phyloP scores from a whole-genome alignment of 2,329 filamentous ascomycete genomes.

The Cercospora beticola region DNA sequence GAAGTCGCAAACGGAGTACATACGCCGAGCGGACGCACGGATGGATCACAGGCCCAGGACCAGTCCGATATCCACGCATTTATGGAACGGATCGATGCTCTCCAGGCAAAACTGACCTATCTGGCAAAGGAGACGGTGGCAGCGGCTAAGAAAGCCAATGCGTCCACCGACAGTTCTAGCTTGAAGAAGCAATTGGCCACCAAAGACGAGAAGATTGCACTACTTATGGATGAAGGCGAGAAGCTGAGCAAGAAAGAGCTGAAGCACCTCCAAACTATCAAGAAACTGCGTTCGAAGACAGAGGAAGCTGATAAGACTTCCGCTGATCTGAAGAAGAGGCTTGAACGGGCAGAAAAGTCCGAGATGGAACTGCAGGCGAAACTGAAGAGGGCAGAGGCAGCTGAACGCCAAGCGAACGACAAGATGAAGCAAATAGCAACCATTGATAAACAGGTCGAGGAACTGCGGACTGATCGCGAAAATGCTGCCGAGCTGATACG shows the following conservation, averaged over 20 bases:
- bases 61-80: conserved; percentile 82
- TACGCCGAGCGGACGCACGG: conserved; percentile 31
- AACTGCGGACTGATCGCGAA: conserved; percentile 36
- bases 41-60: conserved; percentile 51
- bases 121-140: conserved; percentile 77
- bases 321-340: conserved; percentile 56
- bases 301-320: conserved; percentile 54
- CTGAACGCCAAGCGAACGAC: conserved; percentile 58
- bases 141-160: conserved; percentile 67
- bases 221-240: conserved; percentile 89
- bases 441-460: conserved; percentile 49
- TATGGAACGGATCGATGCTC: conserved; percentile 83
- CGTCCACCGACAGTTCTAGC: conserved; percentile 63
- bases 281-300: conserved; percentile 64
- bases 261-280: conserved; percentile 78
- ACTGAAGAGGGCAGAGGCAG: conserved; percentile 59
- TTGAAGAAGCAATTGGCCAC: conserved; percentile 78
- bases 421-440: conserved; percentile 60
- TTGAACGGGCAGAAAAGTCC: conserved; percentile 65
- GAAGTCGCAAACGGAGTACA: conserved; percentile 28
- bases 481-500: conserved; percentile 60
- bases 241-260: conserved; percentile 83
- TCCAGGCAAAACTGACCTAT: conserved; percentile 89
- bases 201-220: conserved; percentile 85
- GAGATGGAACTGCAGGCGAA: conserved; percentile 61